phyloP scores from a whole-genome alignment of 2,329 filamentous ascomycete genomes.

The Grosmannia penicillata region DNA sequence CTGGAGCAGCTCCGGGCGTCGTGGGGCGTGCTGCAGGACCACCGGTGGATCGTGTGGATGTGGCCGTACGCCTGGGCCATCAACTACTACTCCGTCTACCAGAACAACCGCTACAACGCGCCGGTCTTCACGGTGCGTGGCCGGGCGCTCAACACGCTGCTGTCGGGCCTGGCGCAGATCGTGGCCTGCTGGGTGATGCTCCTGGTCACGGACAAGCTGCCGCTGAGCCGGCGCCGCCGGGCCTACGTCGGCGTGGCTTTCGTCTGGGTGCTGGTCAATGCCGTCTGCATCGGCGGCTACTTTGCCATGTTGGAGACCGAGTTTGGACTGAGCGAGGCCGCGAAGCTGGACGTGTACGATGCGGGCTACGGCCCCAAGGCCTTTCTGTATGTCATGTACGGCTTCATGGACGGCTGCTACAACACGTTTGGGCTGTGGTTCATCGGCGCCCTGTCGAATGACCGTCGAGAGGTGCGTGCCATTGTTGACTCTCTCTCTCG shows the following conservation, averaged over 20 bases:
- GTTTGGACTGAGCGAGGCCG: not conserved
- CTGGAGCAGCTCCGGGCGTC: not conserved
- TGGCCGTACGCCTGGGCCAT: not conserved
- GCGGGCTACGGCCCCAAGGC: not conserved
- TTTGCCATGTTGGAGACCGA: conserved; percentile 1
- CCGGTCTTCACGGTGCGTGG: not conserved
- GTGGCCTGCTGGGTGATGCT: no score
- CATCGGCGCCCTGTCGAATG: not conserved
- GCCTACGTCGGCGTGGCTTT: not conserved
- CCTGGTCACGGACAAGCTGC: not conserved
- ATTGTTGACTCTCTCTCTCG: not conserved
- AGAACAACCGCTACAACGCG: not conserved
- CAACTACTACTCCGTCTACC: conserved; percentile 1
- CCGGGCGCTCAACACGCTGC: conserved; percentile 6
- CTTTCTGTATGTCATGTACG: not conserved
- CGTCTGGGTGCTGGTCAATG: not conserved
- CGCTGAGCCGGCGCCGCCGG: not conserved
- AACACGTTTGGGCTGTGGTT: not conserved
- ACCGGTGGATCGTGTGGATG: not conserved
- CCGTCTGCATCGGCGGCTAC: conserved; percentile 1
- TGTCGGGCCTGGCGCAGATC: conserved; percentile 6
- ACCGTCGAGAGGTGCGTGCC: not conserved
- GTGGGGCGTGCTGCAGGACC: not conserved
- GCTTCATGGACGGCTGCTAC: not conserved
- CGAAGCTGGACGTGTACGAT: not conserved